Evolutionary conservation across 139 green algal species (phyloP).

Genomic region (Pleodorina starrii): DNA sequence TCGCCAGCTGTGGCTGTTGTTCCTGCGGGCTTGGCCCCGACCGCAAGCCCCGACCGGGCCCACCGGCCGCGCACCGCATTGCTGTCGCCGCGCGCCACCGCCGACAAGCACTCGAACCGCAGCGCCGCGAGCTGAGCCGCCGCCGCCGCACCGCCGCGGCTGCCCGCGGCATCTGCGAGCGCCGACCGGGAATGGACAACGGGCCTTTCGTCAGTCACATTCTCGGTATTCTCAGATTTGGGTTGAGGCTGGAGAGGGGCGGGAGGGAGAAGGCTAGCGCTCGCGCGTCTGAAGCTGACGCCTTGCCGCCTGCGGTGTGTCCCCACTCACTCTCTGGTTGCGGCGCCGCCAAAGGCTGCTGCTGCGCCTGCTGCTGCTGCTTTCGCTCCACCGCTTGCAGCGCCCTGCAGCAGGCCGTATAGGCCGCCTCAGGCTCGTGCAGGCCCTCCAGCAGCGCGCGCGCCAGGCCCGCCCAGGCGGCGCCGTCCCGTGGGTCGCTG

Average conservation of each 20-base stretch:
- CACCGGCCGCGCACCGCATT: not conserved
- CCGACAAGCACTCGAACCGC: not conserved
- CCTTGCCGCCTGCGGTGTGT: no score
- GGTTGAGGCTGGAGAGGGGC: no score
- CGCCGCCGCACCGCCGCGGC: not conserved
- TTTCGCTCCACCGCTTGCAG: not conserved
- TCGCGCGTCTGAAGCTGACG: no score
- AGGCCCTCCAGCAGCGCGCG: conserved; percentile 1
- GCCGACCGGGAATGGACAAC: no score
- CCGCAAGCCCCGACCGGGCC: not conserved
- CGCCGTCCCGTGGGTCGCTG: conserved; percentile 21
- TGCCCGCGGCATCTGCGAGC: not conserved
- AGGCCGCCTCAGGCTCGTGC: conserved; percentile 30
- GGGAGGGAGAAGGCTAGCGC: no score
- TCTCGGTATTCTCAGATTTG: no score
- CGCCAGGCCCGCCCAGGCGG: conserved; percentile 10
- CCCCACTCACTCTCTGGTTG: no score
- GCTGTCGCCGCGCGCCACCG: conserved; percentile 15
- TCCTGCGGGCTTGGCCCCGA: no score
- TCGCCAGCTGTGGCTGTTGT: no score
- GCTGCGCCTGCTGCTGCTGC: not conserved
- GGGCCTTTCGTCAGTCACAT: no score
- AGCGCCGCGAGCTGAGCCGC: not conserved
- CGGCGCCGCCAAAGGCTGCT: no score
- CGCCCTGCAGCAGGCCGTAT: conserved; percentile 24